These are phyloP conservation scores for Oryza rufipogon DNA, from an alignment of 176 grass and related monocot genomes.

Conservation along the genomic window DNA sequence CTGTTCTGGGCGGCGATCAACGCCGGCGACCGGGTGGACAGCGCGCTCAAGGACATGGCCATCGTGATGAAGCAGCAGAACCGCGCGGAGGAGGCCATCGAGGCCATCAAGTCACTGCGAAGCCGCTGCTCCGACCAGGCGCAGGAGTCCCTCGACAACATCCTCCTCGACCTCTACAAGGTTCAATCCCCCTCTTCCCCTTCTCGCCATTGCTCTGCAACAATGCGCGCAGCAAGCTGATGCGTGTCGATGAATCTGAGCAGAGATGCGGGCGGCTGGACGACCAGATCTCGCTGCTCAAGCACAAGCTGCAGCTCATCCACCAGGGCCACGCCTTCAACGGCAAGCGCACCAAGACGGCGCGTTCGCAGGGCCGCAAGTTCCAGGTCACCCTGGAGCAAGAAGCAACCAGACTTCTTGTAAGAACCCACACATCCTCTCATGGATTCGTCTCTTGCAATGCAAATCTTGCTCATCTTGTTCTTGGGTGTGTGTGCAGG, in stretches of 20 bases:
- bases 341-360: slow-evolving; percentile 94
- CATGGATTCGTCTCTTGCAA: not conserved
- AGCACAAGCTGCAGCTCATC: slow-evolving; percentile 87
- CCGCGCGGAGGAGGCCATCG: slow-evolving; percentile 93
- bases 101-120: slow-evolving; percentile 96
- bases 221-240: not conserved
- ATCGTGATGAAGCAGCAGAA: slow-evolving; percentile 99
- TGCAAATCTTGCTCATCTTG: not conserved
- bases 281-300: slow-evolving; percentile 86
- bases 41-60: slow-evolving; percentile 99
- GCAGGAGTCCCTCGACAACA: slow-evolving; percentile 97
- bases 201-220: not conserved
- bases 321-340: slow-evolving; percentile 85
- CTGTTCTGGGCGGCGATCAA: slow-evolving; percentile 98
- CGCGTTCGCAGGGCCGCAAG: slow-evolving; percentile 86
- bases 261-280: slow-evolving; percentile 91
- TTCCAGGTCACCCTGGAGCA: slow-evolving; percentile 98
- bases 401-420: slow-evolving; percentile 92
- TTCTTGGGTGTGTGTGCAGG: slow-evolving; percentile 45
- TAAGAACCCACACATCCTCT: slow-evolving; percentile 26
- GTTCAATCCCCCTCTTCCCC: slow-evolving; percentile 27
- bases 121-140: slow-evolving; percentile 87
- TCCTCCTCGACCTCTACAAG: slow-evolving; percentile 96
- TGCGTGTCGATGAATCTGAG: not conserved
- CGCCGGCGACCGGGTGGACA: slow-evolving; percentile 83